These are phyloP conservation scores for Fusarium secorum DNA, from an alignment of 2,329 filamentous ascomycete species.

Conservation along the genomic window DNA sequence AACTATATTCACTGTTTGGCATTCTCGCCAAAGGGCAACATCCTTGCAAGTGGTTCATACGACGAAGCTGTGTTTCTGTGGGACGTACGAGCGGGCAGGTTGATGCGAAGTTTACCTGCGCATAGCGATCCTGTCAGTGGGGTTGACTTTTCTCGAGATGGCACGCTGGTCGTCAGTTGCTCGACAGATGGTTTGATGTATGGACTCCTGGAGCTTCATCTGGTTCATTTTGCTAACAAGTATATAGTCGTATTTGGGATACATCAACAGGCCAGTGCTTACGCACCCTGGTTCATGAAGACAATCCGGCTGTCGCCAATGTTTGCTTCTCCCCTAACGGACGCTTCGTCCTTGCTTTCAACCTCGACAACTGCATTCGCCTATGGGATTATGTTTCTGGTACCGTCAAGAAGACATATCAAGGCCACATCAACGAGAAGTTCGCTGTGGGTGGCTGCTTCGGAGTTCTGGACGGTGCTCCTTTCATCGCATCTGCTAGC, in stretches of 20 bases:
- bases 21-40: conserved; percentile 98
- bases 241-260: conserved; percentile 84
- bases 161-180: conserved; percentile 90
- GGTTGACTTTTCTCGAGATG: conserved; percentile 92
- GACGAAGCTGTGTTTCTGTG: conserved; percentile 97
- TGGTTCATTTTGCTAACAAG: conserved; percentile 22
- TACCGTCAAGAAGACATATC: conserved; percentile 94
- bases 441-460: conserved; percentile 90
- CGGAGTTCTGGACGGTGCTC: conserved; percentile 60
- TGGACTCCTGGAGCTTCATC: conserved; percentile 43
- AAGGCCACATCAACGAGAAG: conserved; percentile 84
- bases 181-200: conserved; percentile 89
- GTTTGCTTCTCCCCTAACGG: conserved; percentile 96
- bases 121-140: conserved; percentile 95
- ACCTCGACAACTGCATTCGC: conserved; percentile 86
- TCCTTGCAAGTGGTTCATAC: conserved; percentile 92
- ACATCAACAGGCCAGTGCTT: conserved; percentile 94
- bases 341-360: conserved; percentile 90
- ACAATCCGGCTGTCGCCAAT: conserved; percentile 87
- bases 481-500: conserved; percentile 82
- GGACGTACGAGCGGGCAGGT: conserved; percentile 86
- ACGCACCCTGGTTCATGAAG: conserved; percentile 93
- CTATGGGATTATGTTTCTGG: conserved; percentile 96
- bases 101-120: conserved; percentile 91
- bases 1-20: conserved; percentile 95